A percentile compares a stretch with the other conserved stretches of the same genome.
Evolutionary conservation across 345 rosid genomes (phyloP).

Genomic region (Microcos paniculata): DNA sequence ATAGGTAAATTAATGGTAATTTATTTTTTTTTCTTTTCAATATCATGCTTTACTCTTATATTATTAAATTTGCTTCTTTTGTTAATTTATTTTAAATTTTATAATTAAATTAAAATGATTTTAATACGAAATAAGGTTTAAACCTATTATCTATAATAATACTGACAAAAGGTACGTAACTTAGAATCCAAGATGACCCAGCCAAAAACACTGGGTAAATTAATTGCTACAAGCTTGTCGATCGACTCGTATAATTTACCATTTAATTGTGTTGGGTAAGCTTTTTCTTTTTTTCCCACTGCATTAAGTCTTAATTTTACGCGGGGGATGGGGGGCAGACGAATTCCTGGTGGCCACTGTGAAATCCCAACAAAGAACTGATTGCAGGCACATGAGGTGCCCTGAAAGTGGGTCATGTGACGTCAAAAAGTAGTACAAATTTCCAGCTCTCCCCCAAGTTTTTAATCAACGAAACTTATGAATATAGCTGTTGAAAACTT

Average conservation of each 20-base stretch:
- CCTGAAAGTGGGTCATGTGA: slow-evolving; percentile 25
- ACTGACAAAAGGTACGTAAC: too few species aligned
- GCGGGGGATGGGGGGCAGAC: background rate
- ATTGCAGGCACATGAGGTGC: slow-evolving; percentile 33
- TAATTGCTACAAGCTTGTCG: background rate
- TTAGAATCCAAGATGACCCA: too few species aligned
- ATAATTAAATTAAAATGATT: too few species aligned
- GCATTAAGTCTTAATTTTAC: background rate
- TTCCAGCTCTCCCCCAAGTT: background rate
- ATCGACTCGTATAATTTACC: too few species aligned
- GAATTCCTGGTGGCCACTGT: slow-evolving; percentile 21
- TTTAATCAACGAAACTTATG: slow-evolving; percentile 1
- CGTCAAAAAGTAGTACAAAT: background rate
- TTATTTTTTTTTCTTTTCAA: too few species aligned
- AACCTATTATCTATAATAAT: too few species aligned
- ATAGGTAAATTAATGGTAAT: too few species aligned
- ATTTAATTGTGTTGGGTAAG: slow-evolving; percentile 1
- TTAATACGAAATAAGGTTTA: too few species aligned
- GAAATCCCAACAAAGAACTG: slow-evolving; percentile 37
- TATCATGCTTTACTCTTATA: too few species aligned
- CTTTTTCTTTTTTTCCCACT: background rate
- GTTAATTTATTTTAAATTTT: too few species aligned
- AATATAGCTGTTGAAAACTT: slow-evolving; percentile 6
- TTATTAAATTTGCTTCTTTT: too few species aligned
- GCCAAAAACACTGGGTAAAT: background rate